A percentile compares a stretch with the other conserved stretches of the same genome.
phyloP scores from a whole-genome alignment of 495 filamentous ascomycete genomes.

The Saxophila tyrrhenica region DNA sequence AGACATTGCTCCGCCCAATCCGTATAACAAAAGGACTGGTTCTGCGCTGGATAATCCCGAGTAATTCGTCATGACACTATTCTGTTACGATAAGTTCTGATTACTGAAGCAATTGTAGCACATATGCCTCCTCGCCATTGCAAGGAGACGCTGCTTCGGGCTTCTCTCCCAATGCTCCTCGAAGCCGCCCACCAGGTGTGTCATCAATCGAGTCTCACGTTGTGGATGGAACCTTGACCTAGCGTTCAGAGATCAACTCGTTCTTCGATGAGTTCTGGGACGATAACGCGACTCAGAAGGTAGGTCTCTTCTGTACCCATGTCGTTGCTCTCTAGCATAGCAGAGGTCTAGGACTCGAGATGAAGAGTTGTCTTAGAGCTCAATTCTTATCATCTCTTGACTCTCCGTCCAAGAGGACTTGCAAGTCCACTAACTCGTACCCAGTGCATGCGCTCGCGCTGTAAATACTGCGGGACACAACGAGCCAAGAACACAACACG shows the following conservation, averaged over 20 bases:
- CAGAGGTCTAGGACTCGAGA: no score
- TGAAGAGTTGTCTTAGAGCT: no score
- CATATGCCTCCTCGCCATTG: not conserved
- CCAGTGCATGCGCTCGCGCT: constrained; percentile 35
- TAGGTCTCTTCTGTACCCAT: no score
- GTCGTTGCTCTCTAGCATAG: no score
- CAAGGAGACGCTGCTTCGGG: not conserved
- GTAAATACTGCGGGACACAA: constrained; percentile 31
- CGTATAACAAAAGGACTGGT: constrained; percentile 14
- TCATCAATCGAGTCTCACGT: no score
- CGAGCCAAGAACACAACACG: constrained; percentile 35
- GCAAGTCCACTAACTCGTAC: no score
- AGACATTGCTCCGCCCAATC: constrained; percentile 11
- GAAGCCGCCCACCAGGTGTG: not conserved
- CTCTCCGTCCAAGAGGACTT: no score
- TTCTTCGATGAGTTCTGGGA: constrained; percentile 20
- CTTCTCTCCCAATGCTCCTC: not conserved
- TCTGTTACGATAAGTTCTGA: no score
- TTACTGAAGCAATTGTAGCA: no score
- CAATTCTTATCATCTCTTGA: no score
- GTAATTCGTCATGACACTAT: no score
- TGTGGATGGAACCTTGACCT: no score
- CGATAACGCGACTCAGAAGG: constrained; percentile 13
- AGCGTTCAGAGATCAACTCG: not conserved
- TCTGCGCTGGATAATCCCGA: constrained; percentile 1